Base-by-base conservation (phyloP, 78 protist species). In the Thecamonas trahens region DNA sequence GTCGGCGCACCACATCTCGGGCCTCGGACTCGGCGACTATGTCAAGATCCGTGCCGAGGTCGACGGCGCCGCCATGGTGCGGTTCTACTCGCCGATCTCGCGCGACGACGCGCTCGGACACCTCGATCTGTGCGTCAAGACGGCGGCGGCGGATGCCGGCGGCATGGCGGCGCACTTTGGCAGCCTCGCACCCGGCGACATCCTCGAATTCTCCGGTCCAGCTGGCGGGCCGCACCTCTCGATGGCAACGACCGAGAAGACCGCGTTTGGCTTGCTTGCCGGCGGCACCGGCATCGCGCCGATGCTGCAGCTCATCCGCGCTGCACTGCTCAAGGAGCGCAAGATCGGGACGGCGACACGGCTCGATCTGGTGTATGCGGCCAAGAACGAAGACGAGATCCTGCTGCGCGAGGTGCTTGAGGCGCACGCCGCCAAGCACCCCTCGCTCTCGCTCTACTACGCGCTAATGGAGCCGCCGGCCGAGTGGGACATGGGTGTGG, bases 281-380 rank as follows among this genome's bases (percentile, higher is more conserved):
- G 77, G 70, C n/a, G 77, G 77, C 42, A 72, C 77, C 17, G 77
- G 77, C 59, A 72, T 72, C 35, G 66, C 77, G 18, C 77, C 77
- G 34, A 72, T 72, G 65, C 54, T 62, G 34, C 77, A 72, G 58
- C 38, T 72, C 44, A 62, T 72, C 67, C 39, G 71, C 2, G 59
- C 62, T 22, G 38, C 11, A 5, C 13, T 52, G 58, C 77, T 72
- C 26, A 2, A 28, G 29, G 60, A 61, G 18, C 29, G 26, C 5
- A 50, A 72, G 45, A 31, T 20, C 37, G 37, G 53, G n/a, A 52
- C 52, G 8, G 35, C 57, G 38, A 52, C 2, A 11, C 3, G 4
- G 26, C 34, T 28, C 14, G 69, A 45, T 11, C 61, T 72, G 42
- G 31, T 72, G 60, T 72, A 26, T 26, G 38, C 39, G 37, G 52